Conservation (phyloP, 2,329 filamentous ascomycete species). For the Alternaria metachromatica region DNA sequence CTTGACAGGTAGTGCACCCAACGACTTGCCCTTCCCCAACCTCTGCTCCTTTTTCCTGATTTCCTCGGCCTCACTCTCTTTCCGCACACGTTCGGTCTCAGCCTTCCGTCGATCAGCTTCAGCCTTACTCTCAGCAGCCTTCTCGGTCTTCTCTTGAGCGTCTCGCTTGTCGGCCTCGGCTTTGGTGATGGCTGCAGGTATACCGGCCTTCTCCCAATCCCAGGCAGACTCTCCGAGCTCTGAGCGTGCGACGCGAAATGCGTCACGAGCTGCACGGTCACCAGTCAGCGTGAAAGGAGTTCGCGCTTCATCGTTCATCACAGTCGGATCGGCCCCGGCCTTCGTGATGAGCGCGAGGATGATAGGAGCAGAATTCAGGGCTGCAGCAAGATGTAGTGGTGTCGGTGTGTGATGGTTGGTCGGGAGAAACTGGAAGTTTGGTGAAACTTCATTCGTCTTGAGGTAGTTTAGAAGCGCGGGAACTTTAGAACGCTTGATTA, state of each 20-base stretch:
- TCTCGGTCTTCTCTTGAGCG: conserved; percentile 73
- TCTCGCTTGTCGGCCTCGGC: conserved; percentile 73
- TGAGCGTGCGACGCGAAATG: conserved; percentile 85
- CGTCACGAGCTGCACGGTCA: conserved; percentile 83
- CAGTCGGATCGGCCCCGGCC: conserved; percentile 74
- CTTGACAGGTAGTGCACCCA: conserved; percentile 68
- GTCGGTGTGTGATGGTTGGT: conserved; percentile 78
- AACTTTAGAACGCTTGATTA: conserved; percentile 88
- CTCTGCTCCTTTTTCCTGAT: conserved; percentile 59
- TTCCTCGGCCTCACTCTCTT: conserved; percentile 59
- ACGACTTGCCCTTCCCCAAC: conserved; percentile 57
- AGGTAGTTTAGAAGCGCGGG: conserved; percentile 87
- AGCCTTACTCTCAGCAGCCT: conserved; percentile 68
- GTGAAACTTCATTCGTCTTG: conserved; percentile 72
- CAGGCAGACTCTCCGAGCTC: conserved; percentile 79
- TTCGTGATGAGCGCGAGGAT: conserved; percentile 78
- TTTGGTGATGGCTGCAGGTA: conserved; percentile 74
- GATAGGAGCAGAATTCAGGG: conserved; percentile 79
- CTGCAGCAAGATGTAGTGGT: conserved; percentile 83
- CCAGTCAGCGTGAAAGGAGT: conserved; percentile 87
- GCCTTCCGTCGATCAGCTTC: conserved; percentile 69
- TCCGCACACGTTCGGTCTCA: conserved; percentile 75
- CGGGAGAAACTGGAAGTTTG: conserved; percentile 79
- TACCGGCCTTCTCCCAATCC: conserved; percentile 77
- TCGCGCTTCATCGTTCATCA: conserved; percentile 71